Base-by-base conservation (phyloP, 768 basidiomycete species). In the Hysterangium stoloniferum region DNA sequence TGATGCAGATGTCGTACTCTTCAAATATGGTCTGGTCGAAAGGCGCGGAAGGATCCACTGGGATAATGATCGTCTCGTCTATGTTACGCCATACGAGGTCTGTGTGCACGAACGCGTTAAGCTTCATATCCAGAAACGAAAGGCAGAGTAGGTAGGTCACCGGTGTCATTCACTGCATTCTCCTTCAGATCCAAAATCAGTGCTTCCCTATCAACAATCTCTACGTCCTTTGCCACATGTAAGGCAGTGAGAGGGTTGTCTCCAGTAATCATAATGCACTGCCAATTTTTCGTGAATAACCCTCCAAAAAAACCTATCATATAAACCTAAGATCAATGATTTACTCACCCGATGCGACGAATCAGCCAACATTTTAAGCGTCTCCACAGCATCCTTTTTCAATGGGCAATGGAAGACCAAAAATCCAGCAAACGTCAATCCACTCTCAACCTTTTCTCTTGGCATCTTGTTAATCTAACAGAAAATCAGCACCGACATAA, bases 211-310 rank as follows among this genome's bases (percentile, higher is more conserved):
- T 99, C 96, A 17, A 99, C 85, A 54, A 98, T 98, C 61, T 99
- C 95, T 6, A 99, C 96, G 61, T 95, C 92, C 22, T 78, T 78
- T 15, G 96, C 96, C 38, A 99, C 94, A 62, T 98, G 96, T 0
- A 89, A 83, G 6, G 96, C 96, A 0, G 96, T 99, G 47, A 99
- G 70, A 6, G 96, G 96, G 64, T 98, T 98, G 65, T 99, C 96
- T 32, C 96, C 96, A 40, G 96, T 99, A 56, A 99, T 99, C 96
- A 99, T 99, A 52, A 98, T 75, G 64, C 96, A 98, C 92, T 96
- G 52, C 19, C 20, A 28, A 48, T 5, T 4, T n/a, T 15, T 37
- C 46, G 15, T 27, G 20, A 40, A 25, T n/a, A 19, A 25, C n/a
- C n/a, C n/a, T n/a, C n/a, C n/a, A n/a, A n/a, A n/a, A n/a, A n/a